phyloP scores from a whole-genome alignment of 352 stramenopile species.

The Phytopythium delawarense region DNA sequence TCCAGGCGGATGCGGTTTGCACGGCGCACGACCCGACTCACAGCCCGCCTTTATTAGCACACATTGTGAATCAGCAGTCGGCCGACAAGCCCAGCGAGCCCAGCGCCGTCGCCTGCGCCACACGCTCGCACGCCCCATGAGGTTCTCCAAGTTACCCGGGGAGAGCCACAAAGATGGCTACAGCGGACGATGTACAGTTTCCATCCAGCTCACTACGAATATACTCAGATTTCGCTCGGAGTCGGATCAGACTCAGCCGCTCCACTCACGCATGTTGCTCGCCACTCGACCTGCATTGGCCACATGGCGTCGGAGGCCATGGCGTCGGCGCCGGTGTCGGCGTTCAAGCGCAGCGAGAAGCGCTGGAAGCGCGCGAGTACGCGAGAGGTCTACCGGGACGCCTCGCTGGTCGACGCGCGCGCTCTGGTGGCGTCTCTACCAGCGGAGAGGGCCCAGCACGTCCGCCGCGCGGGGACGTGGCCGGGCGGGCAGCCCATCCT shows the following conservation, averaged over 20 bases:
- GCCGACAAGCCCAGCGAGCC: too few species aligned
- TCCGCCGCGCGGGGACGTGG: slow-evolving; percentile 38
- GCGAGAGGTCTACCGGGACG: slow-evolving; percentile 22
- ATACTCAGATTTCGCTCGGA: neutral
- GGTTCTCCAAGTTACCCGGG: too few species aligned
- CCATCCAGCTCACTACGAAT: neutral
- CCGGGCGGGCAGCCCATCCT: slow-evolving; percentile 40
- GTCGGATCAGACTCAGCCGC: neutral
- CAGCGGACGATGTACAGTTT: neutral
- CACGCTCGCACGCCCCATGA: too few species aligned
- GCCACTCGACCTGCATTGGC: neutral
- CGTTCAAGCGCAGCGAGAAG: slow-evolving; percentile 77
- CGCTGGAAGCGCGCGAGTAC: slow-evolving; percentile 49
- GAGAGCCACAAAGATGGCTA: neutral
- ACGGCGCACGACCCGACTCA: neutral
- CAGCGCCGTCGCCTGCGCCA: too few species aligned
- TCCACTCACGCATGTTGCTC: too few species aligned
- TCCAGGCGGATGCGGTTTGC: neutral
- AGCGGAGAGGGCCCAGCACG: slow-evolving; percentile 18
- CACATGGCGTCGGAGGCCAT: neutral
- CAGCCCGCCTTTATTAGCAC: too few species aligned
- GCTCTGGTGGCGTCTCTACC: slow-evolving; percentile 11
- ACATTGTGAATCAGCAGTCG: too few species aligned
- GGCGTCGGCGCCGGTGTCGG: slow-evolving; percentile 12
- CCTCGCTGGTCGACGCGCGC: slow-evolving; percentile 36